Base-by-base conservation (phyloP, 2,329 filamentous ascomycete genomes). In the Fusarium chuoi region DNA sequence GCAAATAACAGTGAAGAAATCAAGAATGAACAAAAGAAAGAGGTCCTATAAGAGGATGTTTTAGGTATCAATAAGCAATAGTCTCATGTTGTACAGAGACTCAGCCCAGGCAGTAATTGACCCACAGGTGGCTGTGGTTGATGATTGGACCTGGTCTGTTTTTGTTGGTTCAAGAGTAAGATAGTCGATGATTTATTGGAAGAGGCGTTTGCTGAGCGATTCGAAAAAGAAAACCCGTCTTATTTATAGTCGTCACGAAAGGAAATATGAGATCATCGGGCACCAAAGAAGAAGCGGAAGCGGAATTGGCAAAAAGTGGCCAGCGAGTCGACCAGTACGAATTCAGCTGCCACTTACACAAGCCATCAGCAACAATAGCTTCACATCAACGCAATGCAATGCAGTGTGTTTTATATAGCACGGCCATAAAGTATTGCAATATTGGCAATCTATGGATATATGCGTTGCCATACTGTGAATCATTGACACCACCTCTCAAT, bases 401-500 rank as follows among this genome's bases (percentile, higher is more conserved):
- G 24, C 20, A n/a, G 20, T 10, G 20, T n/a, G 18, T 28, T 39
- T 55, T 11, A 41, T 41, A 24, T 15, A 22, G 5, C 3, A 11
- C 8, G 1, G 35, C 15, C 9, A 10, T 26, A 8, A 22, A 22
- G 20, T 28, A 38, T 20, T n/a, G 8, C 20, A 20, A 17, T 14
- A 24, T 26, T 20, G 28, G 17, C 11, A 49, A 49, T 13, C 8
- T 48, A 42, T 55, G 10, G 2, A 52, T 28, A 22, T 28, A 4
- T 33, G 12, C 22, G n/a, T 18, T 38, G 6, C 13, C 15, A 20
- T 24, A 20, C 12, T 22, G 6, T 28, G 26, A 17, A 30, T 56
- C 36, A 73, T 15, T 60, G 61, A 67, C 82, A 85, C 81, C 82
- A 83, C 74, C 79, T 82, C 67, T 85, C 79, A 28, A 86, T 77